Evolutionary conservation across 169 alveolate genomes (phyloP).

Genomic region (Plasmodium falciparum): DNA sequence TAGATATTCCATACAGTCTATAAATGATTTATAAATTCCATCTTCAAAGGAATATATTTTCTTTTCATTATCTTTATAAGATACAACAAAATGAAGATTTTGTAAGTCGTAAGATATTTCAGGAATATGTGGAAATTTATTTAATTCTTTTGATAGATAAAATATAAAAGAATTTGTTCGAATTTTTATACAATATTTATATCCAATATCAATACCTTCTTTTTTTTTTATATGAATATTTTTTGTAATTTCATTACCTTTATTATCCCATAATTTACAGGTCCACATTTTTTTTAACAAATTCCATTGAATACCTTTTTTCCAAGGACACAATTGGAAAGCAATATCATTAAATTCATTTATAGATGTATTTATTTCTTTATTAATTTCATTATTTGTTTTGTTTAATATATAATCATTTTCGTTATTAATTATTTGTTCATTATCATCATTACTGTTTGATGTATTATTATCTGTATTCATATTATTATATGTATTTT

Average conservation of each 20-base stretch:
- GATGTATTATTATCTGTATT: slow-evolving; percentile 14
- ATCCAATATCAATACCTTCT: slow-evolving; percentile 73
- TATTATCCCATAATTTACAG: slow-evolving; percentile 54
- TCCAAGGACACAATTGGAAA: slow-evolving; percentile 55
- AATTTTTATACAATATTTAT: slow-evolving; percentile 50
- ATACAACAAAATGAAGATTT: slow-evolving; percentile 30
- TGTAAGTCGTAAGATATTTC: slow-evolving; percentile 52
- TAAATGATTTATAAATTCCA: slow-evolving; percentile 47
- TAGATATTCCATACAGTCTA: slow-evolving; percentile 44
- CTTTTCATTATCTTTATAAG: slow-evolving; percentile 29
- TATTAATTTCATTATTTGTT: slow-evolving; percentile 5
- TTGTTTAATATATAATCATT: background rate
- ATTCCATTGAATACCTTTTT: slow-evolving; percentile 74
- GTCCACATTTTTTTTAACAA: slow-evolving; percentile 58
- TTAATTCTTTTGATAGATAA: slow-evolving; percentile 50
- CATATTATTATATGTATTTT: background rate
- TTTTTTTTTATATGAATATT: slow-evolving; percentile 62
- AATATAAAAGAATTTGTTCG: slow-evolving; percentile 18
- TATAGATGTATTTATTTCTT: background rate
- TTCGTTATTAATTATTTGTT: background rate
- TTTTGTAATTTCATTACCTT: slow-evolving; percentile 69
- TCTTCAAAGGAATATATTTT: slow-evolving; percentile 41
- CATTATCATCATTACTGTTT: background rate
- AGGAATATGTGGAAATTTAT: slow-evolving; percentile 45
- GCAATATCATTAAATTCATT: slow-evolving; percentile 51